Percentiles rank a stretch among this genome's conserved stretches.
phyloP scores from a whole-genome alignment of 345 rosid genomes.

The Nasturtium officinale region DNA sequence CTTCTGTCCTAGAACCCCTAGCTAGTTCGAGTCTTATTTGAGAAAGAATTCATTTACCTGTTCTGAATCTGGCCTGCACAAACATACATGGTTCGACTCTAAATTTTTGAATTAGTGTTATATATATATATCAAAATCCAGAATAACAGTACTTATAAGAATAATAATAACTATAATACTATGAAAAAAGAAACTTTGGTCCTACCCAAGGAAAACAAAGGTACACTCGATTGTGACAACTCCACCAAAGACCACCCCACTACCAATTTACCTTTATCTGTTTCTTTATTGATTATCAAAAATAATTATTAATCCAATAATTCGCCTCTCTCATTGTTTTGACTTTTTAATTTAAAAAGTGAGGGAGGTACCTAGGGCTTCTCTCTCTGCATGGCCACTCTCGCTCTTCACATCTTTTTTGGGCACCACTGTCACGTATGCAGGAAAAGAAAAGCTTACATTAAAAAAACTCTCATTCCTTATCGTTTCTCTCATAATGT shows the following conservation, averaged over 20 bases:
- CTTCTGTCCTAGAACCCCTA: background rate
- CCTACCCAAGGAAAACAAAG: conserved; percentile 41
- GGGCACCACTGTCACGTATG: conserved; percentile 28
- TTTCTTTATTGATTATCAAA: conserved; percentile 24
- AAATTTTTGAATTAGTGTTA: background rate
- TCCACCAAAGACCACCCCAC: conserved; percentile 51
- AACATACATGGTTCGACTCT: background rate
- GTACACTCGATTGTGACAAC: conserved; percentile 50
- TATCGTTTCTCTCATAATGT: conserved; percentile 30
- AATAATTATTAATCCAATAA: conserved; percentile 19
- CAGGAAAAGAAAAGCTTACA: conserved; percentile 34
- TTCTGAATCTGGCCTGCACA: background rate
- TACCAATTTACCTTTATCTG: conserved; percentile 41
- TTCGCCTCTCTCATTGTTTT: conserved; percentile 34
- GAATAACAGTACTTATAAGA: conserved; percentile 25
- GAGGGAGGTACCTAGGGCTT: conserved; percentile 40
- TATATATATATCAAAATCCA: conserved; percentile 17
- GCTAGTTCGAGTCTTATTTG: background rate
- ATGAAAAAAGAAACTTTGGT: conserved; percentile 32
- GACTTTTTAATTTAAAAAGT: conserved; percentile 28
- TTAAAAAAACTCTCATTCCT: conserved; percentile 37
- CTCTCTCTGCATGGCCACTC: conserved; percentile 48
- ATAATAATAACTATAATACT: conserved; percentile 18
- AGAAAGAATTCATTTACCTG: background rate
- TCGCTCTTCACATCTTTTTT: conserved; percentile 39